Percentiles rank a stretch among this genome's conserved stretches.
These are phyloP conservation scores for Suhomyces xylopsoci DNA, from an alignment of 805 yeast species.

Conservation along the genomic window DNA sequence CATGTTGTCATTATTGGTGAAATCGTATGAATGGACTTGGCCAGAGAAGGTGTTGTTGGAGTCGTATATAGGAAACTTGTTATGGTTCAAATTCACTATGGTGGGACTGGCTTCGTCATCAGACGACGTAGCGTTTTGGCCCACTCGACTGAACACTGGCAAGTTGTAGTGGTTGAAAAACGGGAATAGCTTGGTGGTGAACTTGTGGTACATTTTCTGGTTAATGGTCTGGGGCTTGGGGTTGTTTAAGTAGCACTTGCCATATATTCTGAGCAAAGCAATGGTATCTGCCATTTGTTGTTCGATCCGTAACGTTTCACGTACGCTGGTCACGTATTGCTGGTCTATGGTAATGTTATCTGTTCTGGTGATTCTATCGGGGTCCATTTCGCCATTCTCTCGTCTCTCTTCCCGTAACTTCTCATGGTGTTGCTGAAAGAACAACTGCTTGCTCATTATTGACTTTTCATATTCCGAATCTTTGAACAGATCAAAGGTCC, in stretches of 20 bases:
- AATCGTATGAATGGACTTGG: slow-evolving; percentile 9
- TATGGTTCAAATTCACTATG: not conserved
- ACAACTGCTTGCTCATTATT: slow-evolving; percentile 16
- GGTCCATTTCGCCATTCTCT: slow-evolving; percentile 1
- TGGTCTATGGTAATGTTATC: slow-evolving; percentile 19
- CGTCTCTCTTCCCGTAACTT: not conserved
- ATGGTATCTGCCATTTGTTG: slow-evolving; percentile 31
- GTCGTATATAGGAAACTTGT: slow-evolving; percentile 11
- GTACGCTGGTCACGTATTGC: slow-evolving; percentile 13
- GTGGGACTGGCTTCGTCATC: slow-evolving; percentile 6
- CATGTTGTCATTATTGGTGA: slow-evolving; percentile 14
- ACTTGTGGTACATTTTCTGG: slow-evolving; percentile 12
- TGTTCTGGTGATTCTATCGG: slow-evolving; percentile 7
- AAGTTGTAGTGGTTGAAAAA: slow-evolving; percentile 17
- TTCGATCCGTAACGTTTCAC: slow-evolving; percentile 16
- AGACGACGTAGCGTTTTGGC: slow-evolving; percentile 4
- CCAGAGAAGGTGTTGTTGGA: slow-evolving; percentile 7
- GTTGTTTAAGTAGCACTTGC: slow-evolving; percentile 25
- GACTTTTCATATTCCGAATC: slow-evolving; percentile 17
- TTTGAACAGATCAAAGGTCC: slow-evolving; percentile 14
- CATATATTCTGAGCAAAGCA: slow-evolving; percentile 27
- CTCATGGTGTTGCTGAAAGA: slow-evolving; percentile 5
- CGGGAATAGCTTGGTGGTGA: slow-evolving; percentile 25
- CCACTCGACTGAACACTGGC: slow-evolving; percentile 22
- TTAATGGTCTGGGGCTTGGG: not conserved